phyloP scores from a whole-genome alignment of 2,329 filamentous ascomycete genomes.

The Pseudocercospora cruenta region DNA sequence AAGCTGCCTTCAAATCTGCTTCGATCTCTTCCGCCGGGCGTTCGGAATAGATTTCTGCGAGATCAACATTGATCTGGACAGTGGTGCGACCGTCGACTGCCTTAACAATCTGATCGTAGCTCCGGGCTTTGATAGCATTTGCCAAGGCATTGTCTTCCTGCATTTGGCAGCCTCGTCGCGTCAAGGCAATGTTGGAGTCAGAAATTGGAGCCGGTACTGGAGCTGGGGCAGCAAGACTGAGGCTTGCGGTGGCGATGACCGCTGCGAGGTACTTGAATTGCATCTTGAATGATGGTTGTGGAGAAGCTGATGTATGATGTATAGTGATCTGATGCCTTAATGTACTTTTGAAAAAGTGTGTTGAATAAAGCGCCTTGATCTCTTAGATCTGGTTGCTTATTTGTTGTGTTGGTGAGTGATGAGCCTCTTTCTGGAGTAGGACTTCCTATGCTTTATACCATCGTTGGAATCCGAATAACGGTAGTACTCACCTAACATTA shows the following conservation, averaged over 20 bases:
- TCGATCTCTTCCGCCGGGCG: background rate
- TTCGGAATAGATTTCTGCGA: background rate
- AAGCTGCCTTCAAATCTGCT: background rate
- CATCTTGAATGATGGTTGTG: background rate
- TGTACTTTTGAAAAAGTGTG: background rate
- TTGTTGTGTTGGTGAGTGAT: background rate
- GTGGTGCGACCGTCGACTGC: background rate
- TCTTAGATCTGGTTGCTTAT: background rate
- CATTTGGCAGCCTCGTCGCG: background rate
- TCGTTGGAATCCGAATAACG: background rate
- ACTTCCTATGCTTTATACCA: background rate
- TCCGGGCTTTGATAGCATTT: background rate
- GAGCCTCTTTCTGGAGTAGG: background rate
- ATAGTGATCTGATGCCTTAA: background rate
- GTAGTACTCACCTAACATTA: background rate
- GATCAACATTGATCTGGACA: background rate
- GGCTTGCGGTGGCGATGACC: background rate
- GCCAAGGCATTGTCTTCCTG: background rate
- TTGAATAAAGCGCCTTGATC: background rate
- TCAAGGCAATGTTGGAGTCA: background rate
- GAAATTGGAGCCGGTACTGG: background rate
- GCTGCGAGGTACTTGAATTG: background rate
- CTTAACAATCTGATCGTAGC: background rate
- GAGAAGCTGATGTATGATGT: background rate
- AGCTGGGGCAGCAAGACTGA: background rate